Evolutionary conservation across 176 grass and related monocot genomes (phyloP), one percentile per base, ranked within the genome.

Genomic region (Eragrostis curvula): DNA sequence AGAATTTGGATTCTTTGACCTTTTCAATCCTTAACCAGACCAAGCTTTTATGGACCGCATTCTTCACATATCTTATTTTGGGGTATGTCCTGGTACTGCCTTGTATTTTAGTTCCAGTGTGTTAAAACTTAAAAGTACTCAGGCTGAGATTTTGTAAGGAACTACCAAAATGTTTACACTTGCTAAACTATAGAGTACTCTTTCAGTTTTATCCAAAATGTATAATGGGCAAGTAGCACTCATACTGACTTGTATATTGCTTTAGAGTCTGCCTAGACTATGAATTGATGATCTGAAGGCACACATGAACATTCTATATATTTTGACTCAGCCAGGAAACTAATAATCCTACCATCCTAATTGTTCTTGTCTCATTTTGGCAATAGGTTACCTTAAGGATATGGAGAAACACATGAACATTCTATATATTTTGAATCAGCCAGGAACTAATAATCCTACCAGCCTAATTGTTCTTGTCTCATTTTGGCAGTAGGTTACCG

Each of bases 1-100:
- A 95, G 81, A 95, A 98, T 84, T 88, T 98, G 65, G 96, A 98
- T 87, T 98, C 96, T 28, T 87, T 98, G 56, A 95, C 92, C 71
- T 98, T 98, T 81, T 98, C 96, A 58, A 95, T 98, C 75, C 96
- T 98, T 74, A 98, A 95, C 61, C 96, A 98, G 90, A 98, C 96
- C 79, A 98, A 98, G 70, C 74, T 98, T 51, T 86, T 98, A 75
- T 98, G 94, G 87, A 95, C 96, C 6, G 93, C 96, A 28, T 88
- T 98, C 42, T 98, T 98, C 88, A 93, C 93, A 47, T 98, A 82
- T 63, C 81, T 98, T 82, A 98, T 95, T 89, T 88, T 98, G 57
- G 90, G 96, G 95, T 98, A 93, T 74, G 85, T 62, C 30, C 29
- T 53, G 29, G 32, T 80, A 60, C 58, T 30, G 29, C 64, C 63